phyloP scores from a whole-genome alignment of 805 yeast species.

The Myxozyma vanderwaltii region DNA sequence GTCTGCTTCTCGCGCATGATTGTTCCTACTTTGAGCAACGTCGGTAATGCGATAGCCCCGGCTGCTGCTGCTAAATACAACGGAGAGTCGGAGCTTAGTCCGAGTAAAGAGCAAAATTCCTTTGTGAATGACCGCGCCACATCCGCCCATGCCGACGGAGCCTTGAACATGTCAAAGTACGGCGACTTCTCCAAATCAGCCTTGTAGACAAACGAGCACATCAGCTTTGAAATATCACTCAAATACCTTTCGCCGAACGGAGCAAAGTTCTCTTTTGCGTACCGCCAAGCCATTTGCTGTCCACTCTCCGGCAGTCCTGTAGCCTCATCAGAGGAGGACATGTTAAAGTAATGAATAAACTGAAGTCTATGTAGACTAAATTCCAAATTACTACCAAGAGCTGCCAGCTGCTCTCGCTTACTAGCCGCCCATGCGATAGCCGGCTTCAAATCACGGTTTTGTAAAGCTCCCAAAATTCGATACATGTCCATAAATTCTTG shows the following conservation, averaged over 20 bases:
- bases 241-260: conserved; percentile 48
- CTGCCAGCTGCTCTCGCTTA: conserved; percentile 38
- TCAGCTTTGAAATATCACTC: conserved; percentile 49
- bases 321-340: neutral
- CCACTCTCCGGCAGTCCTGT: conserved; percentile 7
- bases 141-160: conserved; percentile 40
- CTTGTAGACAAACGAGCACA: conserved; percentile 45
- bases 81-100: conserved; percentile 57
- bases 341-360: conserved; percentile 42
- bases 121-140: conserved; percentile 47
- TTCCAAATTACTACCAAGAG: conserved; percentile 49
- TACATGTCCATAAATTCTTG: conserved; percentile 49
- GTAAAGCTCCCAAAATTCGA: conserved; percentile 46
- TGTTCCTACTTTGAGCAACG: conserved; percentile 52
- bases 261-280: conserved; percentile 49
- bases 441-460: conserved; percentile 44
- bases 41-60: conserved; percentile 58
- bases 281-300: conserved; percentile 44
- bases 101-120: conserved; percentile 53
- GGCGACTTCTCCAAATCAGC: conserved; percentile 35
- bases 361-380: conserved; percentile 51
- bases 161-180: conserved; percentile 36
- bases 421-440: conserved; percentile 55
- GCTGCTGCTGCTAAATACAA: conserved; percentile 53
- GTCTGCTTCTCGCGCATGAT: conserved; percentile 46